These are phyloP conservation scores for Penicillium sp. DNA, from an alignment of 2,329 filamentous ascomycete species.

Conservation along the genomic window DNA sequence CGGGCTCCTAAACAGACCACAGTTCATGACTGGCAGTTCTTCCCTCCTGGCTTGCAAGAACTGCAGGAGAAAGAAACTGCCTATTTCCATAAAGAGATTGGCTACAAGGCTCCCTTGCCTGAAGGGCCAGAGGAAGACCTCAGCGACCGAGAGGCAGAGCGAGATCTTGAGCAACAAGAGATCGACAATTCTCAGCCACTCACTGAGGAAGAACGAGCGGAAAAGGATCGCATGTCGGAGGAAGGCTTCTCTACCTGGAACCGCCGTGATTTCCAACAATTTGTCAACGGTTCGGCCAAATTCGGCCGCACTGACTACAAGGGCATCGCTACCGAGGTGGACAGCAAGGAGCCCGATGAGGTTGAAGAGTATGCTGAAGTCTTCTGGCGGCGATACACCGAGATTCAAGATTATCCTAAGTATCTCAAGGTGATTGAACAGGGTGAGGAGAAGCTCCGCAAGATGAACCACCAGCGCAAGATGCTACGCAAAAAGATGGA, in stretches of 20 bases:
- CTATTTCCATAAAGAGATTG: slow-evolving; percentile 92
- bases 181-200: slow-evolving; percentile 89
- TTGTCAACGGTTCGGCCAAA: slow-evolving; percentile 91
- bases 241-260: slow-evolving; percentile 96
- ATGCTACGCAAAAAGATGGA: slow-evolving; percentile 93
- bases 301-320: slow-evolving; percentile 86
- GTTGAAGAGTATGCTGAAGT: slow-evolving; percentile 90
- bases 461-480: slow-evolving; percentile 88
- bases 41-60: slow-evolving; percentile 77
- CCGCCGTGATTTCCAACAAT: slow-evolving; percentile 95
- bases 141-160: slow-evolving; percentile 81
- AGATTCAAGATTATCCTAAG: slow-evolving; percentile 86
- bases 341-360: slow-evolving; percentile 82
- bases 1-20: slow-evolving; percentile 88
- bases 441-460: slow-evolving; percentile 84
- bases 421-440: slow-evolving; percentile 87
- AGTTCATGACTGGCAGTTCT: slow-evolving; percentile 97
- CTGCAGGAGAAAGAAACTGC: slow-evolving; percentile 96
- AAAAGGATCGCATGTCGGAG: slow-evolving; percentile 78
- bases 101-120: slow-evolving; percentile 86
- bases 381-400: slow-evolving; percentile 93
- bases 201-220: slow-evolving; percentile 83
- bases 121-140: slow-evolving; percentile 88
- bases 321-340: slow-evolving; percentile 82
- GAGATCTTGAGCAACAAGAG: slow-evolving; percentile 81